These are phyloP conservation scores for thale cress (Arabidopsis thaliana) DNA, from an alignment of 345 rosid genomes.

Conservation along the genomic window DNA sequence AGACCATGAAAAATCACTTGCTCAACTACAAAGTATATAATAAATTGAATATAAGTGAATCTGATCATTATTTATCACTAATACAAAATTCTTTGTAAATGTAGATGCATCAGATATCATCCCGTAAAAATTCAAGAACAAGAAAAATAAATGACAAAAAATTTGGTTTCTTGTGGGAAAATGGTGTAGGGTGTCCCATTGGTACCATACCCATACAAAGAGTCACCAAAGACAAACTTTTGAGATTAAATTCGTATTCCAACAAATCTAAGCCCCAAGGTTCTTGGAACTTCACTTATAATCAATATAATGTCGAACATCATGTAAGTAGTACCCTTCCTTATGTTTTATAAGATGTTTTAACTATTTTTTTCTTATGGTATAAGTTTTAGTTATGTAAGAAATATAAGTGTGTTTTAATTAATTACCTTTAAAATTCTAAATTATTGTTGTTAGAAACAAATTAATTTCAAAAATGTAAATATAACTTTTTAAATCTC, in stretches of 20 bases:
- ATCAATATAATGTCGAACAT: not conserved
- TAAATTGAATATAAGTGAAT: not conserved
- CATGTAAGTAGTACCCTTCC: slow-evolving; percentile 5
- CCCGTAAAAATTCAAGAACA: not conserved
- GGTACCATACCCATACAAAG: slow-evolving; percentile 2
- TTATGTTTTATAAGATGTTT: not conserved
- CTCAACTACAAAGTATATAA: not conserved
- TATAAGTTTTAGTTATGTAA: not conserved
- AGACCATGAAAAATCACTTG: not conserved
- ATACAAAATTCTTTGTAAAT: not conserved
- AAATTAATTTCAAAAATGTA: too few species aligned
- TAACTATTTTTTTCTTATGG: not conserved
- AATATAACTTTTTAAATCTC: too few species aligned
- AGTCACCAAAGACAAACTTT: not conserved
- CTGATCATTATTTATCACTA: not conserved
- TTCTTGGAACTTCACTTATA: slow-evolving; percentile 24
- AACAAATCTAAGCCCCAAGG: not conserved
- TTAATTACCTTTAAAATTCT: not conserved
- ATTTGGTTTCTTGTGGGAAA: not conserved
- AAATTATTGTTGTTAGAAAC: too few species aligned
- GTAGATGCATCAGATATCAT: not conserved
- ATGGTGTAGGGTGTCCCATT: slow-evolving; percentile 12
- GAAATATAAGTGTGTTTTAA: not conserved
- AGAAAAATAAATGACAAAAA: not conserved
- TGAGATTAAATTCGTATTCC: not conserved